Evolutionary conservation across 179 eudicot genomes (phyloP).

Genomic region (Actinidia arguta): DNA sequence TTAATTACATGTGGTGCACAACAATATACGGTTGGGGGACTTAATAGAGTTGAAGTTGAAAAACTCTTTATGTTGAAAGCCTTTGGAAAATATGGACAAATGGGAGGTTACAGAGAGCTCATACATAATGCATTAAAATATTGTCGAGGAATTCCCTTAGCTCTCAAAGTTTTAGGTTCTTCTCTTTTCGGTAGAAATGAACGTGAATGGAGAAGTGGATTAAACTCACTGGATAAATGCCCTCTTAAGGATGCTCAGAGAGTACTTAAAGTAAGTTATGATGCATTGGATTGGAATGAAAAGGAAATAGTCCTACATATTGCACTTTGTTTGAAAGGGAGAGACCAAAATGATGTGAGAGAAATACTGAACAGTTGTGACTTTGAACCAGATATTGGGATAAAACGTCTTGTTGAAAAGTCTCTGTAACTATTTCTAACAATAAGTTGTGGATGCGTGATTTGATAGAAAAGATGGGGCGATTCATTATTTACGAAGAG

Average conservation of each 20-base stretch:
- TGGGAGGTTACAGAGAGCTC: neutral
- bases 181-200: neutral
- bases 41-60: neutral
- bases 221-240: neutral
- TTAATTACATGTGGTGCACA: neutral
- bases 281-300: slow-evolving; percentile 16
- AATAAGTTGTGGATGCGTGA: slow-evolving; percentile 9
- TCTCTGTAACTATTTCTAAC: too few species aligned
- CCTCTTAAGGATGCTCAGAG: neutral
- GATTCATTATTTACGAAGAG: neutral
- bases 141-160: slow-evolving; percentile 10
- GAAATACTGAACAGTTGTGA: too few species aligned
- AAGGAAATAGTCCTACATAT: slow-evolving; percentile 23
- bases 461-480: slow-evolving; percentile 13
- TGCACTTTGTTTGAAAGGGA: too few species aligned
- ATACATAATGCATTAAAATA: neutral
- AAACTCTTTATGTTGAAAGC: slow-evolving; percentile 14
- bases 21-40: neutral
- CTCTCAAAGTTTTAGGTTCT: neutral
- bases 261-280: slow-evolving; percentile 25
- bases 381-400: too few species aligned
- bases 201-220: neutral
- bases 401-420: too few species aligned
- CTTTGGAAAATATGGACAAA: neutral
- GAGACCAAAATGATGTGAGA: too few species aligned